These are phyloP conservation scores for Saccharomycopsis sp. DNA, from an alignment of 805 yeast species.

Conservation along the genomic window DNA sequence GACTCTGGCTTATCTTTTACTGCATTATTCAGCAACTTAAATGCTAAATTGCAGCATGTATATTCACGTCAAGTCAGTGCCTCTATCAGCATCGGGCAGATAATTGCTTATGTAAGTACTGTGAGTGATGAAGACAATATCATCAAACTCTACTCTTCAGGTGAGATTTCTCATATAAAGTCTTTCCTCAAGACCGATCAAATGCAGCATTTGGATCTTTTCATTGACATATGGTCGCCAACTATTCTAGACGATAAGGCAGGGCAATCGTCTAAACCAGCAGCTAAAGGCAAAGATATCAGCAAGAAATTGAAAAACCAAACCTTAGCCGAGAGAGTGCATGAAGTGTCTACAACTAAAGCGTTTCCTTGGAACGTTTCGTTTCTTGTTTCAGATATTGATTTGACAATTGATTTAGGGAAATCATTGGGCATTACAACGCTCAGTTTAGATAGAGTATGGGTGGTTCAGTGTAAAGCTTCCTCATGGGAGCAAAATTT, in stretches of 20 bases:
- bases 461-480: slow-evolving; percentile 64
- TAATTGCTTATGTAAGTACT: not conserved
- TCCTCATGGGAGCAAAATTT: slow-evolving; percentile 67
- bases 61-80: slow-evolving; percentile 89
- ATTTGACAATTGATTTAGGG: slow-evolving; percentile 68
- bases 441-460: slow-evolving; percentile 48
- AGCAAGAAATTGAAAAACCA: slow-evolving; percentile 15
- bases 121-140: slow-evolving; percentile 30
- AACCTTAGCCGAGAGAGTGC: slow-evolving; percentile 41
- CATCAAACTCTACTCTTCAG: slow-evolving; percentile 40
- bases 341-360: slow-evolving; percentile 51
- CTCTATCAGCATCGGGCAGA: slow-evolving; percentile 39
- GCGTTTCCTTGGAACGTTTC: slow-evolving; percentile 73
- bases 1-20: slow-evolving; percentile 28
- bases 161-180: slow-evolving; percentile 46
- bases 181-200: slow-evolving; percentile 75
- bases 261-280: slow-evolving; percentile 16
- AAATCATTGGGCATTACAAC: slow-evolving; percentile 68
- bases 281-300: not conserved
- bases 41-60: slow-evolving; percentile 77
- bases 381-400: slow-evolving; percentile 44
- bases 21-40: slow-evolving; percentile 45
- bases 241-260: slow-evolving; percentile 22
- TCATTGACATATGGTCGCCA: slow-evolving; percentile 78
- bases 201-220: slow-evolving; percentile 76